A percentile compares a stretch with the other conserved stretches of the same genome.
Evolutionary conservation across 2,329 filamentous ascomycete genomes (phyloP).

Genomic region (Pseudogymnoascus sp.): DNA sequence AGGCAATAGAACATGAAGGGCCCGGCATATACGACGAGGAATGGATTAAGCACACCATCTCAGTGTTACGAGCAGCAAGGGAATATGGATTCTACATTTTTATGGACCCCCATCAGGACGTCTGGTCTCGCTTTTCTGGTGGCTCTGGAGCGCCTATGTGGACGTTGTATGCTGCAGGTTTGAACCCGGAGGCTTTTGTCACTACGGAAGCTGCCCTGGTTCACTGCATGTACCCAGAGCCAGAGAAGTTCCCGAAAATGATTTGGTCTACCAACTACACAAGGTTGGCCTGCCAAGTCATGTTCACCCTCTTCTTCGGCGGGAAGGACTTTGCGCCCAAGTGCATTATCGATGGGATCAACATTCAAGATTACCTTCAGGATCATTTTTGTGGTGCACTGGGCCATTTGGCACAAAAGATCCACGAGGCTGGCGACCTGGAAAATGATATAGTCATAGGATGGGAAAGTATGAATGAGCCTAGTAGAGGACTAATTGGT

Average conservation of each 20-base stretch:
- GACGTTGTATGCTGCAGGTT: slow-evolving; percentile 89
- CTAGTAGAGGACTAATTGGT: slow-evolving; percentile 79
- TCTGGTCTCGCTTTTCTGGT: slow-evolving; percentile 92
- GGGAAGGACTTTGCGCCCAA: slow-evolving; percentile 90
- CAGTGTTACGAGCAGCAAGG: slow-evolving; percentile 73
- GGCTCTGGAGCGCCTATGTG: slow-evolving; percentile 95
- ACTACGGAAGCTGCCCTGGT: slow-evolving; percentile 87
- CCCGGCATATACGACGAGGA: slow-evolving; percentile 90
- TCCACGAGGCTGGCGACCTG: slow-evolving; percentile 82
- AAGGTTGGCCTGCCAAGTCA: slow-evolving; percentile 74
- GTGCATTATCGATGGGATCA: slow-evolving; percentile 86
- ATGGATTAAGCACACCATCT: slow-evolving; percentile 86
- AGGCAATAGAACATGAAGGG: slow-evolving; percentile 89
- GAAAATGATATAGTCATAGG: slow-evolving; percentile 83
- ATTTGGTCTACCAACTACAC: slow-evolving; percentile 98
- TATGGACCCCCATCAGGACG: slow-evolving; percentile 98
- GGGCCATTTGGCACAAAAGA: slow-evolving; percentile 70
- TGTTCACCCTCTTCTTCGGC: slow-evolving; percentile 91
- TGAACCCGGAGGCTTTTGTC: slow-evolving; percentile 78
- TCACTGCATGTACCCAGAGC: slow-evolving; percentile 85
- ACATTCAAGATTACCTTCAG: slow-evolving; percentile 94
- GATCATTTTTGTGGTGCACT: slow-evolving; percentile 76
- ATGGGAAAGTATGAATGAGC: slow-evolving; percentile 96
- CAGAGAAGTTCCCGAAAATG: slow-evolving; percentile 90
- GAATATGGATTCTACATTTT: slow-evolving; percentile 92